Base-by-base conservation (phyloP, 306 rosid species). In the Malus sylvestris region DNA sequence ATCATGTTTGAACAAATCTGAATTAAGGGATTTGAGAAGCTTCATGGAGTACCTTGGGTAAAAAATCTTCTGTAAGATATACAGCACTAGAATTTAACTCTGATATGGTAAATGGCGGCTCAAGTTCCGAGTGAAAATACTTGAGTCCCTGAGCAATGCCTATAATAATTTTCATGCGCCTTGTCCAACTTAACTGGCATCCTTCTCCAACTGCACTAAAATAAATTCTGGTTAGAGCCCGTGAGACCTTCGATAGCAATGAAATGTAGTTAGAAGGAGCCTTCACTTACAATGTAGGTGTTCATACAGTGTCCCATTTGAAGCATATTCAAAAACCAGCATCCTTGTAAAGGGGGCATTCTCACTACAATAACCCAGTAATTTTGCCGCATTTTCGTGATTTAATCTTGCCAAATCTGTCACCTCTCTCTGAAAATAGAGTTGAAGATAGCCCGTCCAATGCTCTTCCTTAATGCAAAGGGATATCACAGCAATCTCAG, bases 401-500 rank as follows among this genome's bases (percentile, higher is more conserved):
- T 81, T 77, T 80, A 92, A 72, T 85, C 96, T 89, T 68, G 97
- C 96, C 86, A 92, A 79, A 80, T 92, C 98, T 60, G 88, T 95
- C 77, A 96, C 99, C 96, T 96, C 99, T 88, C 86, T 87, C 88
- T 91, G 97, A 83, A 87, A 96, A 88, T 92, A 96, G 60, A 96
- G 91, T 76, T 93, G 98, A 61, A 88, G 93, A 83, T 89, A 96
- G 75, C 95, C 93, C 23, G 97, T 93, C 99, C 98, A 96, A 66
- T 82, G 80, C 79, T 88, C 98, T 88, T 96, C 96, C 80, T 87
- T 93, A 71, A 91, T 82, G 90, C 96, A 91, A 81, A 96, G 87
- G 74, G 98, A 93, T 66, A 96, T 89, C 64, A 93, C 98, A 57
- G 98, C 99, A 72, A 96, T 89, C 89, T 93, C 99, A 65, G 98